Evolutionary conservation across 148 eudicot species (phyloP).

Genomic region (Hydrangea macrophylla): DNA sequence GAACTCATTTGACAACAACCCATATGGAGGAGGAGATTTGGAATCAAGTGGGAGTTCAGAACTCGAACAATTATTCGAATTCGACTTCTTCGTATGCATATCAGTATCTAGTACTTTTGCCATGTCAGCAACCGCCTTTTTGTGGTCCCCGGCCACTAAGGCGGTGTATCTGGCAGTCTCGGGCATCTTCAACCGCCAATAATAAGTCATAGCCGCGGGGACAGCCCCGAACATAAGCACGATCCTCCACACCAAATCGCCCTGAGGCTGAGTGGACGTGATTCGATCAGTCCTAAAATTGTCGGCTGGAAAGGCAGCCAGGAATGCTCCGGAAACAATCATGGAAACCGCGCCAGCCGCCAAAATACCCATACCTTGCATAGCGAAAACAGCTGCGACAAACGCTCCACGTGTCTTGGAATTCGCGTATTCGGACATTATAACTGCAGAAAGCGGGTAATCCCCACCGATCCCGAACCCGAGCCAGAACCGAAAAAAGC

Average conservation of each 20-base stretch:
- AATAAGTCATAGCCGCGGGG: constrained; percentile 16
- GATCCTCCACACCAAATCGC: constrained; percentile 14
- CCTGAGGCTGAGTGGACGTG: not conserved
- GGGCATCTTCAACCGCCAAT: constrained; percentile 16
- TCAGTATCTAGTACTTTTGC: constrained; percentile 4
- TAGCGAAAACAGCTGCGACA: constrained; percentile 15
- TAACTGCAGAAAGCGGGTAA: constrained; percentile 17
- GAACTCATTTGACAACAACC: constrained; percentile 15
- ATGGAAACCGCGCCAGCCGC: constrained; percentile 10
- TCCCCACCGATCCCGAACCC: constrained; percentile 24
- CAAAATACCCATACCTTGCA: constrained; percentile 16
- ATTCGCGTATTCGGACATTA: constrained; percentile 20
- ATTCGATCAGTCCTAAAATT: not conserved
- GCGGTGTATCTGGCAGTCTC: constrained; percentile 23
- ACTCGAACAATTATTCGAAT: too few species aligned
- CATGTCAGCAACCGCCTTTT: constrained; percentile 17
- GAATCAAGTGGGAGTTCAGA: not conserved
- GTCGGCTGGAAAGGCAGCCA: not conserved
- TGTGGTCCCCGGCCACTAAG: constrained; percentile 14
- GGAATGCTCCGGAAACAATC: constrained; percentile 14
- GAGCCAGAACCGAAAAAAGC: constrained; percentile 21
- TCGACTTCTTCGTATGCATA: not conserved
- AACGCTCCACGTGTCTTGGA: constrained; percentile 14
- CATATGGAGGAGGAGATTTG: not conserved
- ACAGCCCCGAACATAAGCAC: constrained; percentile 16